A percentile compares a stretch with the other conserved stretches of the same genome.
phyloP scores from a whole-genome alignment of 345 rosid species.

The Populus euphratica region DNA sequence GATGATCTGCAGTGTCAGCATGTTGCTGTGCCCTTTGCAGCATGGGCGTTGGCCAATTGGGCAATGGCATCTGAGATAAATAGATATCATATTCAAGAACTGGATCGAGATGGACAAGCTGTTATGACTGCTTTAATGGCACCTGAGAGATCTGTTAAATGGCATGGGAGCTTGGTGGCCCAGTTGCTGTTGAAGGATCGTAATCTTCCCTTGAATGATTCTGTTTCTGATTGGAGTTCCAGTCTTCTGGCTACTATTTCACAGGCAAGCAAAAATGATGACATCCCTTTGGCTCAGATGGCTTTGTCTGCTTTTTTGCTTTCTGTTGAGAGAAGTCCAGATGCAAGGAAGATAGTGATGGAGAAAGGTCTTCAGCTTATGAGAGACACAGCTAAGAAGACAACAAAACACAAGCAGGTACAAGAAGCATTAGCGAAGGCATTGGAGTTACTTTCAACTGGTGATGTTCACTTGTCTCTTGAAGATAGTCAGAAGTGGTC shows the following conservation, averaged over 20 bases:
- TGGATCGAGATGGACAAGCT: conserved; percentile 83
- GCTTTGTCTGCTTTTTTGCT: conserved; percentile 83
- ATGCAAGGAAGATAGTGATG: conserved; percentile 60
- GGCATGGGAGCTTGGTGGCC: conserved; percentile 98
- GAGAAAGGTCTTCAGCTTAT: conserved; percentile 80
- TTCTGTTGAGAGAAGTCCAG: conserved; percentile 75
- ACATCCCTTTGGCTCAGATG: conserved; percentile 69
- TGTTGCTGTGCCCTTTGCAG: conserved; percentile 99
- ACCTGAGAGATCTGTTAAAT: conserved; percentile 97
- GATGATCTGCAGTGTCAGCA: conserved; percentile 96
- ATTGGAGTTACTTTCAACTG: conserved; percentile 62
- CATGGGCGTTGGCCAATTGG: conserved; percentile 99
- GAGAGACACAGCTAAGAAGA: conserved; percentile 73
- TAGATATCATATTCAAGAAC: conserved; percentile 79
- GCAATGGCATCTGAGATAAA: conserved; percentile 87
- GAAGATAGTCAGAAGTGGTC: conserved; percentile 96
- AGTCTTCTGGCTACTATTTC: conserved; percentile 77
- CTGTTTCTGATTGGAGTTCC: conserved; percentile 90
- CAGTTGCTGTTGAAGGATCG: conserved; percentile 77
- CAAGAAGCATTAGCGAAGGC: conserved; percentile 91
- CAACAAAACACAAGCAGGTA: conserved; percentile 57
- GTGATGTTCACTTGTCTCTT: conserved; percentile 65
- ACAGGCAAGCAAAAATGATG: conserved; percentile 80
- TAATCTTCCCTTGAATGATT: conserved; percentile 71
- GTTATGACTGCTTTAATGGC: conserved; percentile 86